phyloP scores from a whole-genome alignment of 495 filamentous ascomycete species.

The Daldinia childiae region DNA sequence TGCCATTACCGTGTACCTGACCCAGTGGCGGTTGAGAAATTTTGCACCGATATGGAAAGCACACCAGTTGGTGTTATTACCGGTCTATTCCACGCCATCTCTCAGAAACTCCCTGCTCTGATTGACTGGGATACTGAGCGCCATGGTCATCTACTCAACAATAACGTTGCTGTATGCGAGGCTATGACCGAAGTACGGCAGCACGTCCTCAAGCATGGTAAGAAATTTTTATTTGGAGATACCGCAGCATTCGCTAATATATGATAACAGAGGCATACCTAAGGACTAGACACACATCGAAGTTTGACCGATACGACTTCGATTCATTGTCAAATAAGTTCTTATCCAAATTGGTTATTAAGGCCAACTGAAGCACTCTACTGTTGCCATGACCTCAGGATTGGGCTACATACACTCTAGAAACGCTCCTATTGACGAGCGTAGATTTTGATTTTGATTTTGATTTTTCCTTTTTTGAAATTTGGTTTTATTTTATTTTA shows the following conservation, averaged over 20 bases:
- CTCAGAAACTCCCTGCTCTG: constrained; percentile 88
- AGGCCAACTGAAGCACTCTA: constrained; percentile 70
- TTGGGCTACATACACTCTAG: constrained; percentile 17
- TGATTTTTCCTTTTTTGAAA: neutral
- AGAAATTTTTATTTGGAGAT: constrained; percentile 45
- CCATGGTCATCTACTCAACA: constrained; percentile 86
- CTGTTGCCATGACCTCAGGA: neutral
- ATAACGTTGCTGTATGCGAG: constrained; percentile 88
- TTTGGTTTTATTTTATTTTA: constrained; percentile 8
- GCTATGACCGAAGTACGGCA: constrained; percentile 92
- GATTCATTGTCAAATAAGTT: constrained; percentile 96
- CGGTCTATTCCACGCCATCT: constrained; percentile 93
- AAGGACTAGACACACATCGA: constrained; percentile 64
- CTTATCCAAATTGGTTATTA: constrained; percentile 91
- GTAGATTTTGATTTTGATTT: constrained; percentile 15
- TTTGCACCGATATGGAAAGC: constrained; percentile 93
- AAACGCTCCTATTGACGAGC: constrained; percentile 6
- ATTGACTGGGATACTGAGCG: constrained; percentile 90
- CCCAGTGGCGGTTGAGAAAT: constrained; percentile 81
- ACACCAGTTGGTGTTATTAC: constrained; percentile 94
- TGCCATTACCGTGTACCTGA: constrained; percentile 91
- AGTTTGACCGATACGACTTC: constrained; percentile 89
- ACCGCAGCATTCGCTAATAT: constrained; percentile 11
- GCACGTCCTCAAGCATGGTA: constrained; percentile 90
- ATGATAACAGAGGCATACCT: constrained; percentile 62